Evolutionary conservation across 106 monocot genomes (phyloP).

Genomic region (Apostasia shenzhenica): DNA sequence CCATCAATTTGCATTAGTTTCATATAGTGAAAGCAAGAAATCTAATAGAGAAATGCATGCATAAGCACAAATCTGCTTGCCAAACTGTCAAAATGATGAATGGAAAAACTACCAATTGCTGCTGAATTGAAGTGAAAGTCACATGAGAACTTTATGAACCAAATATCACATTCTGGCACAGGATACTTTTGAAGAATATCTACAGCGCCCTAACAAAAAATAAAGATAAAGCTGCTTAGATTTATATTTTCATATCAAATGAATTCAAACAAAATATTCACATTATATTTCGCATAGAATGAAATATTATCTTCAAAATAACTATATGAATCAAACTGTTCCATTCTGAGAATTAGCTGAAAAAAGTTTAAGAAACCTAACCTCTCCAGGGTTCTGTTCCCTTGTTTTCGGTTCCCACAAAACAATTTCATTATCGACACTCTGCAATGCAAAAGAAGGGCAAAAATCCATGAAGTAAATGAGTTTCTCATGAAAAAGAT

Average conservation of each 20-base stretch:
- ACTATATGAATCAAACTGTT: neutral
- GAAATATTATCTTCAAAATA: neutral
- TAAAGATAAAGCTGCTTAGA: neutral
- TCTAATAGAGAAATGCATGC: no score
- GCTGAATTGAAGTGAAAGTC: slow-evolving; percentile 88
- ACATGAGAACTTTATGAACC: slow-evolving; percentile 94
- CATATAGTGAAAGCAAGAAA: no score
- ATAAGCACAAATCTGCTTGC: no score
- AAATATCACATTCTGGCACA: slow-evolving; percentile 88
- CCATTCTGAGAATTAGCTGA: neutral
- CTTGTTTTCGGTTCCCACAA: slow-evolving; percentile 97
- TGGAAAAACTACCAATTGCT: slow-evolving; percentile 59
- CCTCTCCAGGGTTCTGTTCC: slow-evolving; percentile 93
- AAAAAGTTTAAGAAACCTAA: slow-evolving; percentile 16
- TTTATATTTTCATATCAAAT: neutral
- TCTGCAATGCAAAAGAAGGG: slow-evolving; percentile 32
- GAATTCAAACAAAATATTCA: neutral
- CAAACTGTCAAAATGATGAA: neutral
- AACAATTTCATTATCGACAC: slow-evolving; percentile 97
- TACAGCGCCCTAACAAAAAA: slow-evolving; percentile 46
- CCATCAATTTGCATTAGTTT: no score
- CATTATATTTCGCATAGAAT: neutral
- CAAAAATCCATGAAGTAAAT: no score
- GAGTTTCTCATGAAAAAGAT: no score
- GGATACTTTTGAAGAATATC: slow-evolving; percentile 96